Evolutionary conservation across 805 yeast genomes (phyloP).

Genomic region (Candida stauntonica): DNA sequence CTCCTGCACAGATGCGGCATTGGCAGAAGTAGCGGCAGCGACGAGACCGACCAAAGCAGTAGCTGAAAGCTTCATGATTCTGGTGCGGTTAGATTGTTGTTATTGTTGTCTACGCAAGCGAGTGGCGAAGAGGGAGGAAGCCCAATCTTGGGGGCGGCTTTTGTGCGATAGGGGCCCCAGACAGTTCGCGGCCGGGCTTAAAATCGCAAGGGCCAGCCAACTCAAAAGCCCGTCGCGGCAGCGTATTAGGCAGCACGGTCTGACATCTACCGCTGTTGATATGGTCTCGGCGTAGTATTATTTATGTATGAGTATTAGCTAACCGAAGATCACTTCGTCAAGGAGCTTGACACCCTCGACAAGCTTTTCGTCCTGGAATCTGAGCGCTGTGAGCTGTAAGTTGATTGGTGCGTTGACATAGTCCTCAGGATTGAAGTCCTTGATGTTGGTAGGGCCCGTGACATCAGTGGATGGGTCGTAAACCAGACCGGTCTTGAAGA

Average conservation of each 20-base stretch:
- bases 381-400: conserved; percentile 45
- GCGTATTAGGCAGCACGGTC: no score
- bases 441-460: conserved; percentile 32
- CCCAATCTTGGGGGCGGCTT: background rate
- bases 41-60: conserved; percentile 27
- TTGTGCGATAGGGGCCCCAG: background rate
- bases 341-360: conserved; percentile 43
- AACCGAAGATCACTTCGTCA: conserved; percentile 27
- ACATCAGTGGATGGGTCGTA: conserved; percentile 53
- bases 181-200: background rate
- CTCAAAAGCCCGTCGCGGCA: background rate
- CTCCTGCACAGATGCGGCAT: conserved; percentile 32
- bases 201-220: background rate
- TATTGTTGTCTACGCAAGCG: background rate
- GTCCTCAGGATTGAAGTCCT: conserved; percentile 26
- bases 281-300: no score
- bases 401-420: conserved; percentile 42
- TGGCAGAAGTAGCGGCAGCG: conserved; percentile 14
- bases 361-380: conserved; percentile 47
- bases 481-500: conserved; percentile 57
- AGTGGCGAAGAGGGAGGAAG: background rate
- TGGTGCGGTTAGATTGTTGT: no score
- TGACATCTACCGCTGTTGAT: background rate
- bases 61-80: conserved; percentile 13
- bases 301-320: background rate